Evolutionary conservation across 306 rosid genomes (phyloP).

Genomic region (Betula pendula): DNA sequence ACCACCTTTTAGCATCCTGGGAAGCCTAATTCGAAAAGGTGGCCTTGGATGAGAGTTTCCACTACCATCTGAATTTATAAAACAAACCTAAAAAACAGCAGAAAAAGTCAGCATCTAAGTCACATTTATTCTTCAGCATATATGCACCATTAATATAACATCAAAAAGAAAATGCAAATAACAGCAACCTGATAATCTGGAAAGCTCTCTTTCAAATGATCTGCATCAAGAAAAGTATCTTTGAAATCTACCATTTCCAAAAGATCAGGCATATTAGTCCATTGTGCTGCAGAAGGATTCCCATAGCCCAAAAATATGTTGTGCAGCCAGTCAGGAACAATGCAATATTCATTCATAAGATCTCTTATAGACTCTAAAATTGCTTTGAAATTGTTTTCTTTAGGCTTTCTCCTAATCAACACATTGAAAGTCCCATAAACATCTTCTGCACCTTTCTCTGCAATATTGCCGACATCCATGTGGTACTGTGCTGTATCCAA

Average conservation of each 20-base stretch:
- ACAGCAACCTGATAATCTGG: conserved; percentile 68
- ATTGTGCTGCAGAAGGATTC: conserved; percentile 95
- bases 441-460: conserved; percentile 89
- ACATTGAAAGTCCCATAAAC: conserved; percentile 89
- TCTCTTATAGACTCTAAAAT: conserved; percentile 95
- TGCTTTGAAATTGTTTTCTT: conserved; percentile 97
- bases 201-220: conserved; percentile 76
- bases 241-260: conserved; percentile 88
- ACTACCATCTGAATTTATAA: conserved; percentile 56
- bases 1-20: conserved; percentile 60
- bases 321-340: conserved; percentile 97
- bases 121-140: conserved; percentile 14
- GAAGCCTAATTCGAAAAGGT: conserved; percentile 82
- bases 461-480: conserved; percentile 93
- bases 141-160: conserved; percentile 17
- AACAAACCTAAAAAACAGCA: conserved; percentile 60
- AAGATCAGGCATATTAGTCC: conserved; percentile 97
- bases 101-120: conserved; percentile 20
- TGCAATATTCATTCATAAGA: conserved; percentile 94
- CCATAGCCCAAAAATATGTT: conserved; percentile 90
- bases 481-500: conserved; percentile 97
- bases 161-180: conserved; percentile 18
- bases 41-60: conserved; percentile 66
- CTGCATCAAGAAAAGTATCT: conserved; percentile 88
- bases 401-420: conserved; percentile 96